phyloP scores from a whole-genome alignment of 371 early-diverging fungal genomes.

The Syncephalastrum contaminatum region DNA sequence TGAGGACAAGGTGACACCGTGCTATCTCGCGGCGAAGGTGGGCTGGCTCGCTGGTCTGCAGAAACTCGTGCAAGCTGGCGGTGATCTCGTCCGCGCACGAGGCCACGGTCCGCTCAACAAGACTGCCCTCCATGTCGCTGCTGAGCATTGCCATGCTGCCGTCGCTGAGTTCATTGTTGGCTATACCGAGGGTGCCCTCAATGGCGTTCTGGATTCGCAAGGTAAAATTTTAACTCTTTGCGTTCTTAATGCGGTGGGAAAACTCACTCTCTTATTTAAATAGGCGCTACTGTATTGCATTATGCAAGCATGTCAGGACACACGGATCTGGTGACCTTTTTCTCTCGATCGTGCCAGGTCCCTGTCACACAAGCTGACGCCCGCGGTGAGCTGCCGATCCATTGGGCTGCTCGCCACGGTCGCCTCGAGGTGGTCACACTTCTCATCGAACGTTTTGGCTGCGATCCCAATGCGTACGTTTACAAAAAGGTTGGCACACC shows the following conservation, averaged over 20 bases:
- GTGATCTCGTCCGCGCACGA: constrained; percentile 28
- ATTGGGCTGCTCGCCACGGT: constrained; percentile 40
- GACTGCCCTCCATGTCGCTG: constrained; percentile 42
- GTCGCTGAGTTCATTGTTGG: constrained; percentile 38
- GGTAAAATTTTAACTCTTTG: constrained; percentile 17
- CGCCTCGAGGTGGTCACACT: constrained; percentile 32
- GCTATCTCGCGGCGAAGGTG: constrained; percentile 45
- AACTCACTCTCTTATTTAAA: neutral
- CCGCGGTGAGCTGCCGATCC: constrained; percentile 34
- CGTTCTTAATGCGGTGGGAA: too few relatives aligned
- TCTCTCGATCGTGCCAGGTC: constrained; percentile 26
- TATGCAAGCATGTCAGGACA: constrained; percentile 45
- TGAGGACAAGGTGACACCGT: constrained; percentile 44
- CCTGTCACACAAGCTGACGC: constrained; percentile 24
- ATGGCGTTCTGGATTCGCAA: constrained; percentile 25
- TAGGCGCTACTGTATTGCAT: constrained; percentile 44
- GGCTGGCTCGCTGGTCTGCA: constrained; percentile 48
- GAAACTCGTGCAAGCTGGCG: constrained; percentile 37
- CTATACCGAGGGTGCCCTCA: constrained; percentile 26
- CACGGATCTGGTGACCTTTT: constrained; percentile 31
- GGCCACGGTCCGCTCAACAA: constrained; percentile 33
- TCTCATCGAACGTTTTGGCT: constrained; percentile 31
- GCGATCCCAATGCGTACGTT: constrained; percentile 35
- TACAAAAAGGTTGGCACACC: constrained; percentile 32
- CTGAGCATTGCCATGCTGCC: constrained; percentile 40